phyloP scores from a whole-genome alignment of 164 flowering plant genomes.

The Protea cynaroides region DNA sequence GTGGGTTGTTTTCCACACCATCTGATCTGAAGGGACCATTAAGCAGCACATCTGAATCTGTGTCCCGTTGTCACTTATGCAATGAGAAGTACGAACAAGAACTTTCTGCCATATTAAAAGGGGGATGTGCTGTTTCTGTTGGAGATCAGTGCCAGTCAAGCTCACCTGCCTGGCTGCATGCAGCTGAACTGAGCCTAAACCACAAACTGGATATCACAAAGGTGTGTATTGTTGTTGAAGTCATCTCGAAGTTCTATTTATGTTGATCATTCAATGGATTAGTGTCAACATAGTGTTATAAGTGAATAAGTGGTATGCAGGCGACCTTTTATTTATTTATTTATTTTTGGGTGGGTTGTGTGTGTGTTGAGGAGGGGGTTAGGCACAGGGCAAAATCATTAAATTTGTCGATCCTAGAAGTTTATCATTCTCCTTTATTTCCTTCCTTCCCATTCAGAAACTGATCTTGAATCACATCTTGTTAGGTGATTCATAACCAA shows the following conservation, averaged over 20 bases:
- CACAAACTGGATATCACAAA: conserved; percentile 22
- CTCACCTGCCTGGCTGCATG: conserved; percentile 44
- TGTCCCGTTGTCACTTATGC: conserved; percentile 34
- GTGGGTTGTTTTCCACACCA: conserved; percentile 51
- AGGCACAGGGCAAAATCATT: too few species aligned
- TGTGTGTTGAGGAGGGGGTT: too few species aligned
- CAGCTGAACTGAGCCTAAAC: conserved; percentile 25
- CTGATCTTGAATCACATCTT: too few species aligned
- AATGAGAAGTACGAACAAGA: conserved; percentile 55
- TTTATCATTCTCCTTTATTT: too few species aligned
- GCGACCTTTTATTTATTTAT: too few species aligned
- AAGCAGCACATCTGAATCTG: conserved; percentile 19
- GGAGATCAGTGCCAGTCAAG: conserved; percentile 30
- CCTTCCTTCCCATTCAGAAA: too few species aligned
- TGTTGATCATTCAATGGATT: too few species aligned
- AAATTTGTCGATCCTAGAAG: too few species aligned
- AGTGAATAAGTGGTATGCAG: too few species aligned
- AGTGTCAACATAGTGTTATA: too few species aligned
- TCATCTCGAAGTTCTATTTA: neutral
- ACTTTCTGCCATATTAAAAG: conserved; percentile 30
- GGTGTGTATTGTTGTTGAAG: conserved; percentile 27
- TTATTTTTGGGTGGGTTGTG: too few species aligned
- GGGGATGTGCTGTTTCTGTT: conserved; percentile 28
- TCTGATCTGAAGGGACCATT: conserved; percentile 33
- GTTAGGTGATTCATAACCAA: too few species aligned